Evolutionary conservation across 495 filamentous ascomycete species (phyloP).

Genomic region (Lophium mytilinum): DNA sequence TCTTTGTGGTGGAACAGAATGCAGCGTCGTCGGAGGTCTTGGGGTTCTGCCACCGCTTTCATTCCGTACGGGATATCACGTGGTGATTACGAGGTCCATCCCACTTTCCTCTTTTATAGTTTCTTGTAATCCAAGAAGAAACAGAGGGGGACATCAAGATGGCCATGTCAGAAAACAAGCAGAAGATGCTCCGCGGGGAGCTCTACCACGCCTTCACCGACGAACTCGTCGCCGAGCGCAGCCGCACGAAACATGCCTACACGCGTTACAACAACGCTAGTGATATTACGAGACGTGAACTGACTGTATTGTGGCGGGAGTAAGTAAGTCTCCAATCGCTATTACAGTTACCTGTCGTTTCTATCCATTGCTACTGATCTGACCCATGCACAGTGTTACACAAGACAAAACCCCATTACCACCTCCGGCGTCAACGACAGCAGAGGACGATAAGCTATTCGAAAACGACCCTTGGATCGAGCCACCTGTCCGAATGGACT

Average conservation of each 20-base stretch:
- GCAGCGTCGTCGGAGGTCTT: not conserved
- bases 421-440: slow-evolving; percentile 41
- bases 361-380: not conserved
- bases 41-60: slow-evolving; percentile 1
- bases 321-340: slow-evolving; percentile 36
- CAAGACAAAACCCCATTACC: slow-evolving; percentile 56
- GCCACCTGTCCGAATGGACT: slow-evolving; percentile 62
- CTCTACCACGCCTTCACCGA: slow-evolving; percentile 47
- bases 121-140: not conserved
- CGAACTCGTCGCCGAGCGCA: slow-evolving; percentile 47
- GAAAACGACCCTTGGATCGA: slow-evolving; percentile 61
- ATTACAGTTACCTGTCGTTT: slow-evolving; percentile 1
- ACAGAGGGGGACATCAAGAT: not conserved
- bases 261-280: slow-evolving; percentile 54
- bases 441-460: slow-evolving; percentile 54
- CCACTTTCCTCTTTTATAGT: not conserved
- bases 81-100: too few species aligned
- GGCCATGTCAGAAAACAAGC: slow-evolving; percentile 33
- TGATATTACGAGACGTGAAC: slow-evolving; percentile 47
- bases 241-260: slow-evolving; percentile 51
- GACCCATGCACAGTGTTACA: slow-evolving; percentile 42
- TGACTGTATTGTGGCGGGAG: slow-evolving; percentile 67
- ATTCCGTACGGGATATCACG: not conserved
- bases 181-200: slow-evolving; percentile 33
- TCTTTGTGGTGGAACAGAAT: not conserved